phyloP scores from a whole-genome alignment of 164 flowering plant species.

The Magnolia sinica region DNA sequence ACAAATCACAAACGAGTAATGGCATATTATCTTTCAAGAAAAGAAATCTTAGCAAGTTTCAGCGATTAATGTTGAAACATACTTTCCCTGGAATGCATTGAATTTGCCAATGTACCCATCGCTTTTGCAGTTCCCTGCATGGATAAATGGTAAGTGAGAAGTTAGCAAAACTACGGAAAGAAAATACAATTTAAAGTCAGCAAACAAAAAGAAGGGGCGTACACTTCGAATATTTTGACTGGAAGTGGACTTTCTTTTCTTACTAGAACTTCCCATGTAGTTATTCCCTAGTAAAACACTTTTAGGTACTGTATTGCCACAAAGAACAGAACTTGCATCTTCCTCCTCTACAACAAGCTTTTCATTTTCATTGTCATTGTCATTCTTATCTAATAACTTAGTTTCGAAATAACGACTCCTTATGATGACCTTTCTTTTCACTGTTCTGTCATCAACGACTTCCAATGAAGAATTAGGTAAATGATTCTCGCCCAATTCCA shows the following conservation, averaged over 20 bases:
- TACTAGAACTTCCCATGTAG: slow-evolving; percentile 10
- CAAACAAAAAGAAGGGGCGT: slow-evolving; percentile 14
- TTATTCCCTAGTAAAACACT: slow-evolving; percentile 11
- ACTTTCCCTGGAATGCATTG: slow-evolving; percentile 26
- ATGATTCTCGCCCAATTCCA: slow-evolving; percentile 29
- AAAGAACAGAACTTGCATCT: slow-evolving; percentile 1
- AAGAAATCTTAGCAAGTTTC: not conserved
- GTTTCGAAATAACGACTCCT: slow-evolving; percentile 61
- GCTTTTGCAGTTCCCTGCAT: slow-evolving; percentile 35
- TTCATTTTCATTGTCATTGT: slow-evolving; percentile 23
- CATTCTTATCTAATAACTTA: slow-evolving; percentile 27
- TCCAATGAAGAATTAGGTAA: slow-evolving; percentile 17
- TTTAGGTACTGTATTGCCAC: slow-evolving; percentile 12
- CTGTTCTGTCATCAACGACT: slow-evolving; percentile 25
- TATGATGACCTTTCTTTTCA: slow-evolving; percentile 31
- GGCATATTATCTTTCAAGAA: not conserved
- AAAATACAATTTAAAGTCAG: slow-evolving; percentile 5
- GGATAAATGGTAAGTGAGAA: not conserved
- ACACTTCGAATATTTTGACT: slow-evolving; percentile 26
- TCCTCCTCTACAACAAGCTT: slow-evolving; percentile 18
- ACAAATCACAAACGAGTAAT: not conserved
- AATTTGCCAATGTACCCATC: slow-evolving; percentile 22
- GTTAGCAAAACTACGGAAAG: not conserved
- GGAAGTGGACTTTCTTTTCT: slow-evolving; percentile 40
- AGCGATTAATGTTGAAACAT: slow-evolving; percentile 11